phyloP scores from a whole-genome alignment of 2,329 filamentous ascomycete species.

The Tolypocladium guangdongense region DNA sequence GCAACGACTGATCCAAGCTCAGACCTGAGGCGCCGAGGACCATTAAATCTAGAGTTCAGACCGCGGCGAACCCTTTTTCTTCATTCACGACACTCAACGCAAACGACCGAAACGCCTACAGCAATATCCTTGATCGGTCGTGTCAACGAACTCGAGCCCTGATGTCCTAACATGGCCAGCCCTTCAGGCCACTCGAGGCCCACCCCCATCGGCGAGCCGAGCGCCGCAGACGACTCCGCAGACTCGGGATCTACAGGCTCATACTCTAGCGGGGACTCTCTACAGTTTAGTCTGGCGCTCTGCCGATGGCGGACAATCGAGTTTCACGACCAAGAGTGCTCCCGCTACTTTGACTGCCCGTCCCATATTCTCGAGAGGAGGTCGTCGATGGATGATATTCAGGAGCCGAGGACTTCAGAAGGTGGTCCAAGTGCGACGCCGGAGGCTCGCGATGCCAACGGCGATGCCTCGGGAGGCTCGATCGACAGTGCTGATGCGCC shows the following conservation, averaged over 20 bases:
- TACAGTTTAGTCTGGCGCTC: not conserved
- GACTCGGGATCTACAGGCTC: slow-evolving; percentile 24
- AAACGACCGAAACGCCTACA: not conserved
- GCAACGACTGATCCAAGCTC: not conserved
- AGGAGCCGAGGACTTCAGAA: slow-evolving; percentile 4
- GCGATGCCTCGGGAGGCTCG: not conserved
- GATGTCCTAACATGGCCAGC: slow-evolving; percentile 22
- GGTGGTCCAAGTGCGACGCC: slow-evolving; percentile 1
- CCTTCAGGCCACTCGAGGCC: slow-evolving; percentile 13
- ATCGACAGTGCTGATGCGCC: not conserved
- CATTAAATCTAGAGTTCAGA: not conserved
- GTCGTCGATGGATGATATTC: slow-evolving; percentile 14
- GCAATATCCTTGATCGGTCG: not conserved
- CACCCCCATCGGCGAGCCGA: slow-evolving; percentile 6
- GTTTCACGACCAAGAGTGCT: slow-evolving; percentile 33
- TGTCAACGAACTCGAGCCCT: slow-evolving; percentile 1
- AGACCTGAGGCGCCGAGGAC: not conserved
- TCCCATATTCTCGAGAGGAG: slow-evolving; percentile 31
- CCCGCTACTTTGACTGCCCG: slow-evolving; percentile 37
- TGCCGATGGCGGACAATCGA: slow-evolving; percentile 28
- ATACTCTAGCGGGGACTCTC: slow-evolving; percentile 23
- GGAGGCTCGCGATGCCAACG: slow-evolving; percentile 1
- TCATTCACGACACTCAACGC: not conserved
- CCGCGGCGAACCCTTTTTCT: not conserved
- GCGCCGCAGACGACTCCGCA: slow-evolving; percentile 3